Evolutionary conservation across 257 asterid species (phyloP).

Genomic region (Petrea volubilis): DNA sequence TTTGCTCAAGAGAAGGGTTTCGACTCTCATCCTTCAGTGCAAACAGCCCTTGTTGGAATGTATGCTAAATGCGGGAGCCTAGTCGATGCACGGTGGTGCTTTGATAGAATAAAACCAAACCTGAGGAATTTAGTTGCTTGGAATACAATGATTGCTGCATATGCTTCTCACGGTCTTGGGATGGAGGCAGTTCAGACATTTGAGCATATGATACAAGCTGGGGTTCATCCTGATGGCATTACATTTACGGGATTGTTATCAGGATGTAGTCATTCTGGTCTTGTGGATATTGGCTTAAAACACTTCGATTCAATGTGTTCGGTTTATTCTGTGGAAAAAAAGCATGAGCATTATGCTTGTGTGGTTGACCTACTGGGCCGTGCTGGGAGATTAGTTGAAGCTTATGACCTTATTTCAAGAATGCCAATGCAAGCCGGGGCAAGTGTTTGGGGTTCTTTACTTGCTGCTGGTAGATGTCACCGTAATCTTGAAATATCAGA

Average conservation of each 20-base stretch:
- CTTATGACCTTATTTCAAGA: slow-evolving; percentile 46
- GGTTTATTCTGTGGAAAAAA: slow-evolving; percentile 47
- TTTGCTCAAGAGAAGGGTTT: slow-evolving; percentile 55
- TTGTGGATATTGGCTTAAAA: slow-evolving; percentile 64
- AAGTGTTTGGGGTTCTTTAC: slow-evolving; percentile 83
- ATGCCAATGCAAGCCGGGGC: slow-evolving; percentile 83
- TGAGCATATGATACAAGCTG: slow-evolving; percentile 59
- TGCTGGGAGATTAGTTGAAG: slow-evolving; percentile 75
- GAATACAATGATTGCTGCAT: slow-evolving; percentile 79
- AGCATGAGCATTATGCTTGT: slow-evolving; percentile 78
- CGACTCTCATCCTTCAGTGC: slow-evolving; percentile 62
- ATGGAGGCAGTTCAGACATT: slow-evolving; percentile 56
- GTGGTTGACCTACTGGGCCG: slow-evolving; percentile 76
- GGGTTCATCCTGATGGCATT: slow-evolving; percentile 64
- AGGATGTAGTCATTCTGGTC: slow-evolving; percentile 86
- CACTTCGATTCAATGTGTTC: slow-evolving; percentile 64
- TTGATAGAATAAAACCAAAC: slow-evolving; percentile 41
- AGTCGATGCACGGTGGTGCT: slow-evolving; percentile 63
- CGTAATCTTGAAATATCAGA: slow-evolving; percentile 81
- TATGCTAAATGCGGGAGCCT: slow-evolving; percentile 85
- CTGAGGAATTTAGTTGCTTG: slow-evolving; percentile 62
- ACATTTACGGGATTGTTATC: slow-evolving; percentile 78
- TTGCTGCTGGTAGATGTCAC: slow-evolving; percentile 62
- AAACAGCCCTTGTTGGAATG: slow-evolving; percentile 74
- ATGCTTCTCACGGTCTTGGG: slow-evolving; percentile 75